Percentiles rank a stretch among this genome's conserved stretches.
Evolutionary conservation across 352 stramenopile genomes (phyloP).

Genomic region (Globisporangium yorkense): DNA sequence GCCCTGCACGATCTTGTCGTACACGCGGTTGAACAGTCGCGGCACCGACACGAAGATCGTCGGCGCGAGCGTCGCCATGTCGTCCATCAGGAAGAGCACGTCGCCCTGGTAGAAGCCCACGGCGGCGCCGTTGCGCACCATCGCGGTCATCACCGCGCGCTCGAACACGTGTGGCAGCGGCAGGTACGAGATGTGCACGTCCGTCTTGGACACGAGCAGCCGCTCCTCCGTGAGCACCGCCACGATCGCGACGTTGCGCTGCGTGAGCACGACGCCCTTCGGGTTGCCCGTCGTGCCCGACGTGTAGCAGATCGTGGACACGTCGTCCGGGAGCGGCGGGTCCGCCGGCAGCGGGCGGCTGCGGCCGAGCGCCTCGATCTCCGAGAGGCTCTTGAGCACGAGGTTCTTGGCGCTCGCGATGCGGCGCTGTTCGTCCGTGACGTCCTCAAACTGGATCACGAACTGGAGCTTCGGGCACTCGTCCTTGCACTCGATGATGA

Average conservation of each 20-base stretch:
- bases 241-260: constrained; percentile 62
- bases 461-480: constrained; percentile 43
- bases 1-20: constrained; percentile 92
- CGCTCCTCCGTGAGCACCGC: constrained; percentile 21
- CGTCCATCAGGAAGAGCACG: constrained; percentile 89
- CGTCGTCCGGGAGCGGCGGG: constrained; percentile 55
- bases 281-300: constrained; percentile 95
- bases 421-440: constrained; percentile 25
- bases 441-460: constrained; percentile 51
- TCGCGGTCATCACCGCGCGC: constrained; percentile 78
- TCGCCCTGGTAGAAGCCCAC: constrained; percentile 83
- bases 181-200: constrained; percentile 95
- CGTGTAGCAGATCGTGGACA: constrained; percentile 95
- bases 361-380: constrained; percentile 34
- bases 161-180: constrained; percentile 97
- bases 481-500: constrained; percentile 50
- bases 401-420: constrained; percentile 20
- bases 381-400: constrained; percentile 33
- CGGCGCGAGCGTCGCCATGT: constrained; percentile 89
- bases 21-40: constrained; percentile 95
- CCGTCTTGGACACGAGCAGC: constrained; percentile 27
- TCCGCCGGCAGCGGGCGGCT: constrained; percentile 37
- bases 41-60: constrained; percentile 94
- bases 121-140: constrained; percentile 80
- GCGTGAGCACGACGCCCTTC: constrained; percentile 94